Percentiles rank a stretch among this genome's conserved stretches.
Evolutionary conservation across 768 basidiomycete genomes (phyloP).

Genomic region (Tylopilus balloui): DNA sequence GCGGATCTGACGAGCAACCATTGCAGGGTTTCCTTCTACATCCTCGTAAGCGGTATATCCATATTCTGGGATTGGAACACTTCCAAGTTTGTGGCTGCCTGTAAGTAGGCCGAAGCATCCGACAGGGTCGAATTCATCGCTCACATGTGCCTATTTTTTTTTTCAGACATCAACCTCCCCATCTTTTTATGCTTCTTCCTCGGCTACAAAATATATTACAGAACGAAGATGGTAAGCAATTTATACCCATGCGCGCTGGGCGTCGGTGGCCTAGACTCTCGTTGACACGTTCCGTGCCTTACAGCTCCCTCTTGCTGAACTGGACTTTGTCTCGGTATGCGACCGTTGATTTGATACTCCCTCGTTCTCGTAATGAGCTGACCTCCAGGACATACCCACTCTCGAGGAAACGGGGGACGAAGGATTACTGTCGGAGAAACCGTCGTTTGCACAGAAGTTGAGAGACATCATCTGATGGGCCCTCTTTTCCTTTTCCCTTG

Average conservation of each 20-base stretch:
- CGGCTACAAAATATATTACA: conserved; percentile 38
- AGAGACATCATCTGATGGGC: conserved; percentile 9
- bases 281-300: not conserved
- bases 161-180: conserved; percentile 35
- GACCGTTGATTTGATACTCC: not conserved
- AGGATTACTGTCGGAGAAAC: conserved; percentile 10
- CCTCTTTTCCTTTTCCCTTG: not conserved
- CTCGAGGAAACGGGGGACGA: conserved; percentile 60
- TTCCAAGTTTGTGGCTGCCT: conserved; percentile 44
- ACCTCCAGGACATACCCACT: conserved; percentile 55
- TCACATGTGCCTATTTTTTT: not conserved
- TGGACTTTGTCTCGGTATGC: conserved; percentile 68
- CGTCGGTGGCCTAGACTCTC: not conserved
- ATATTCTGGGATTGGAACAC: conserved; percentile 65
- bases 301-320: conserved; percentile 37
- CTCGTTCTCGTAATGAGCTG: not conserved
- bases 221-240: conserved; percentile 20
- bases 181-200: conserved; percentile 44
- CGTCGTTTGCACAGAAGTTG: not conserved
- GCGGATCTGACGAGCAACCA: not conserved
- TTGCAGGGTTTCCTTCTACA: conserved; percentile 42
- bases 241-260: not conserved
- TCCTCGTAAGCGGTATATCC: conserved; percentile 49
- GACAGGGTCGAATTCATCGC: not conserved
- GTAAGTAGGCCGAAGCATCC: conserved; percentile 21